Percentiles rank a stretch among this genome's conserved stretches.
Evolutionary conservation across 495 filamentous ascomycete genomes (phyloP).

Genomic region (Tuber microsphaerosporum): DNA sequence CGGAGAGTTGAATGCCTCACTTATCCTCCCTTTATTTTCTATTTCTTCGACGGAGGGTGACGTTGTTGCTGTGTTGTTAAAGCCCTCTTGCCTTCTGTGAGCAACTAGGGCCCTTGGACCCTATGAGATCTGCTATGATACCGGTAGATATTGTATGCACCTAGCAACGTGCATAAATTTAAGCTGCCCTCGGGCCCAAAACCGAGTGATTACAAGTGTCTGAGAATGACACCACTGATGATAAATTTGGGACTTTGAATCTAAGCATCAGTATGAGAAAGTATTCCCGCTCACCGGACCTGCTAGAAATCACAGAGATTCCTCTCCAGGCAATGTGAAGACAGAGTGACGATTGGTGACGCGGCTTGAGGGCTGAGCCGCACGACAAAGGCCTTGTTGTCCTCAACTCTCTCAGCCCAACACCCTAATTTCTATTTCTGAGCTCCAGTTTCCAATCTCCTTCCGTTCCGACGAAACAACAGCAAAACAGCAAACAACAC

Average conservation of each 20-base stretch:
- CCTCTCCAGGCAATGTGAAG: neutral
- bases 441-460: neutral
- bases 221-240: neutral
- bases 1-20: neutral
- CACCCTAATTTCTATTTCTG: neutral
- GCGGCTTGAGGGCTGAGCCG: conserved; percentile 6
- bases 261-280: neutral
- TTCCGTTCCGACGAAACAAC: neutral
- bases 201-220: neutral
- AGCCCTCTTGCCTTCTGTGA: neutral
- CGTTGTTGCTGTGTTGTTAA: neutral
- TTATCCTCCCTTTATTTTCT: neutral
- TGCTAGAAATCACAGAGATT: neutral
- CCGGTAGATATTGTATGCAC: neutral
- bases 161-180: neutral
- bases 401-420: neutral
- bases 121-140: neutral
- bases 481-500: neutral
- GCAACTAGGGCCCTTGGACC: neutral
- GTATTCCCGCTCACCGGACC: neutral
- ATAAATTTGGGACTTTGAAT: neutral
- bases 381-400: conserved; percentile 30
- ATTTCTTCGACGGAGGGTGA: neutral
- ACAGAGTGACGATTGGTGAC: conserved; percentile 1
- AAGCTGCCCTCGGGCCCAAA: neutral